These are phyloP conservation scores for Diutina scorzettiae DNA, from an alignment of 1,139 yeast species.

Conservation along the genomic window DNA sequence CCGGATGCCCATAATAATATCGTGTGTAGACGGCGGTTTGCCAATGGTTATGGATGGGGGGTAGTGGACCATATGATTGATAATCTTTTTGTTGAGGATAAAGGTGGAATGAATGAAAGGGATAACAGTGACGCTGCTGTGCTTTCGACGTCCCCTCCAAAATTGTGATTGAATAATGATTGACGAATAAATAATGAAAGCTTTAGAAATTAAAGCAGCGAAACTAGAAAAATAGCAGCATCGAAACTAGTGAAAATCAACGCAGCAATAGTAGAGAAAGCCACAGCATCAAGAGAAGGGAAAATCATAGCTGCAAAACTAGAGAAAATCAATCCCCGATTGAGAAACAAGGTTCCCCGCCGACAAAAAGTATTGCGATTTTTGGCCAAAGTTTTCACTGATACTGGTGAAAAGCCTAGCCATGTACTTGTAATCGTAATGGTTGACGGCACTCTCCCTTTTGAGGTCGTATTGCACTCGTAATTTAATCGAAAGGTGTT, in stretches of 20 bases:
- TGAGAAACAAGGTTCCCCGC: constrained; percentile 97
- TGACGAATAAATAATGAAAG: neutral
- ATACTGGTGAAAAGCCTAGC: constrained; percentile 65
- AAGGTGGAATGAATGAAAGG: neutral
- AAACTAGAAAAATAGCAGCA: no score
- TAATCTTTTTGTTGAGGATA: constrained; percentile 9
- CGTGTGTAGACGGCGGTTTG: constrained; percentile 17
- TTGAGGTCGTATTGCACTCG: constrained; percentile 75
- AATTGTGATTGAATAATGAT: neutral
- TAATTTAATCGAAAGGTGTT: constrained; percentile 60
- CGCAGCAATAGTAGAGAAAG: no score
- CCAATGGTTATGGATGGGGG: constrained; percentile 21
- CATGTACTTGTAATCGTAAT: constrained; percentile 75
- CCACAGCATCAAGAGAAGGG: no score
- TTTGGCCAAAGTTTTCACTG: constrained; percentile 58
- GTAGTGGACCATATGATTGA: constrained; percentile 17
- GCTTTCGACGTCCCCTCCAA: neutral
- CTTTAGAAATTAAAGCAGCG: no score
- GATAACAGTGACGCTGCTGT: neutral
- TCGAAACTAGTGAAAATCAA: no score
- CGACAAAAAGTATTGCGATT: constrained; percentile 50
- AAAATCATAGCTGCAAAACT: no score
- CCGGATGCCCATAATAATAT: constrained; percentile 21
- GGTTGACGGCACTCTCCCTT: constrained; percentile 75
- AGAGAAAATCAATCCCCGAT: constrained; percentile 93